phyloP scores from a whole-genome alignment of 345 rosid genomes.

The Camelina neglecta region DNA sequence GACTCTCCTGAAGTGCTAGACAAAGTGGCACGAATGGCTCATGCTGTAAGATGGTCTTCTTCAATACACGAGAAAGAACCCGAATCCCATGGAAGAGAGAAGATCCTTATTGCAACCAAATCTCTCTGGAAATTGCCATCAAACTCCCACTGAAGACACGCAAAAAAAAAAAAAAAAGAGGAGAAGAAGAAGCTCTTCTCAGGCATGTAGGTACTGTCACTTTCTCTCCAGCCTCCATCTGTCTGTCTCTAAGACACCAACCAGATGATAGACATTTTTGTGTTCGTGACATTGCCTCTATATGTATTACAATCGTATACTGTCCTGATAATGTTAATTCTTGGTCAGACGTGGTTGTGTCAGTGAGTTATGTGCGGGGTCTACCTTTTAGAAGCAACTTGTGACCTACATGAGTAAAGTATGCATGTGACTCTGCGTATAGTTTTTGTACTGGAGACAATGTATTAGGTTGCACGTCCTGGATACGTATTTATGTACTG shows the following conservation, averaged over 20 bases:
- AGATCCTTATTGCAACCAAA: conserved; percentile 75
- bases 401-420: conserved; percentile 45
- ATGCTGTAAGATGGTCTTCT: conserved; percentile 75
- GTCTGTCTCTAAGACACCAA: conserved; percentile 34
- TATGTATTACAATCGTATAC: conserved; percentile 48
- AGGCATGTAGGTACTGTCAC: conserved; percentile 52
- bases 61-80: conserved; percentile 72
- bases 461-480: conserved; percentile 41
- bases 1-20: conserved; percentile 88
- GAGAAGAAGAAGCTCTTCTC: conserved; percentile 31
- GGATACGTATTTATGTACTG: conserved; percentile 28
- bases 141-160: conserved; percentile 49
- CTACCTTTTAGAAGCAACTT: conserved; percentile 31
- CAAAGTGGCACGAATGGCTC: conserved; percentile 67
- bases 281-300: conserved; percentile 42
- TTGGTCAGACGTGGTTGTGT: conserved; percentile 42
- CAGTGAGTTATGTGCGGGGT: conserved; percentile 37
- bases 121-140: conserved; percentile 65
- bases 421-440: conserved; percentile 43
- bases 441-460: conserved; percentile 31
- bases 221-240: conserved; percentile 31
- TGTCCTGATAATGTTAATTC: conserved; percentile 34
- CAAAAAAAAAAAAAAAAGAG: too few species aligned
- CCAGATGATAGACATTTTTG: conserved; percentile 30
- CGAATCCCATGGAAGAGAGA: conserved; percentile 70